Base-by-base conservation (phyloP, 352 stramenopile species). In the Globisporangium megalacanthum region DNA sequence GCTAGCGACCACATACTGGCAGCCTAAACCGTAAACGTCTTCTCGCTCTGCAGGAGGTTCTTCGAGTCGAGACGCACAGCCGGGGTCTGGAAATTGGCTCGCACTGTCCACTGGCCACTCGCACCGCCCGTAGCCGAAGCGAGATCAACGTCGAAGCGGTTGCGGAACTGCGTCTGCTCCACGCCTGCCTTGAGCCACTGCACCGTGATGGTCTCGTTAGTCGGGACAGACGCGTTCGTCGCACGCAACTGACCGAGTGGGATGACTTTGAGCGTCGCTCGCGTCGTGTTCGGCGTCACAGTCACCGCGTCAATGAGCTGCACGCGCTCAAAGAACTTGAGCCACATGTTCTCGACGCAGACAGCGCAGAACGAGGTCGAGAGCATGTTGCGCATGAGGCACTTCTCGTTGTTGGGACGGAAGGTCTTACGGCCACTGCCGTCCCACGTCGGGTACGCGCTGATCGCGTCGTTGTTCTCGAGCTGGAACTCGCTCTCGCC, bases 301-400 rank as follows among this genome's bases (percentile, higher is more conserved):
- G 25, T 29, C 25, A 75, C 60, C 25, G 55, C 50, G 52, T 75
- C 64, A 49, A 75, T 75, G 45, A 75, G 62, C 56, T 68, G 54
- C 46, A 75, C 47, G 11, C 67, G 67, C 41, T 47, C 54, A 11
- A 75, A 15, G 56, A 75, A 71, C 54, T 70, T 15, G 31, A 49
- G 61, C 68, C 68, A 75, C 62, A 75, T 72, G 49, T 72, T 73
- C 57, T 75, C 66, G n/a, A 66, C 55, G 55, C 70, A 78, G 33
- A 74, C 61, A 14, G 13, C 13, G 64, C 70, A 78, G 48, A 78
- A 78, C 25, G n/a, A 33, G 3, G 60, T 60, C 53, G 64, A 70
- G 31, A 46, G 56, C 62, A 78, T 73, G 66, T 78, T 73, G 58
- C 70, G 70, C 70, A 78, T 75, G 37, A 75, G 48, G 60, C 70